phyloP scores from a whole-genome alignment of 768 basidiomycete genomes.

The Lactarius vividus region DNA sequence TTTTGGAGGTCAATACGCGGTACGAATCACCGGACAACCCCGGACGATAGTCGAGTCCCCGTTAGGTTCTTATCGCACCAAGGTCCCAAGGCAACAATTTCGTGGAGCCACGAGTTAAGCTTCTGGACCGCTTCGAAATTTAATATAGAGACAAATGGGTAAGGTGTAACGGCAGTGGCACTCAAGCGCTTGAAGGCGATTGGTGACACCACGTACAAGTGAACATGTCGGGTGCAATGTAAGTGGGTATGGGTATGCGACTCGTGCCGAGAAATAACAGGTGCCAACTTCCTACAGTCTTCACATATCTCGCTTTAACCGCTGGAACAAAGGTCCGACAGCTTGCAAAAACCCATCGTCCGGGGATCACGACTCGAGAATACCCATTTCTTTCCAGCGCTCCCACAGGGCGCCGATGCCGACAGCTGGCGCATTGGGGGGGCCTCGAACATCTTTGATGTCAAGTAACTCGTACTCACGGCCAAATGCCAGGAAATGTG shows the following conservation, averaged over 20 bases:
- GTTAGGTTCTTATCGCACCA: neutral
- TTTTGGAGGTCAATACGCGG: neutral
- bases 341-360: neutral
- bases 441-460: slow-evolving; percentile 80
- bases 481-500: slow-evolving; percentile 96
- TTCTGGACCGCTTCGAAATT: neutral
- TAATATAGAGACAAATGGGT: slow-evolving; percentile 1
- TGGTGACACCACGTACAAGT: neutral
- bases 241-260: slow-evolving; percentile 10
- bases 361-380: slow-evolving; percentile 45
- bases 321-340: neutral
- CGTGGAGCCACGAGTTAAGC: neutral
- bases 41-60: neutral
- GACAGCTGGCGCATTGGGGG: slow-evolving; percentile 50
- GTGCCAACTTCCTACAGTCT: slow-evolving; percentile 9
- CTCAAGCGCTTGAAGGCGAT: neutral
- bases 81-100: neutral
- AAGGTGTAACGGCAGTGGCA: neutral
- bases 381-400: slow-evolving; percentile 86
- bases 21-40: neutral
- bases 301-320: neutral
- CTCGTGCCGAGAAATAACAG: slow-evolving; percentile 10
- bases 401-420: slow-evolving; percentile 83
- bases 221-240: neutral
- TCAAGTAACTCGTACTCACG: slow-evolving; percentile 90